Conservation (phyloP, 2,329 filamentous ascomycete genomes). For the Metarhizium robertsii region DNA sequence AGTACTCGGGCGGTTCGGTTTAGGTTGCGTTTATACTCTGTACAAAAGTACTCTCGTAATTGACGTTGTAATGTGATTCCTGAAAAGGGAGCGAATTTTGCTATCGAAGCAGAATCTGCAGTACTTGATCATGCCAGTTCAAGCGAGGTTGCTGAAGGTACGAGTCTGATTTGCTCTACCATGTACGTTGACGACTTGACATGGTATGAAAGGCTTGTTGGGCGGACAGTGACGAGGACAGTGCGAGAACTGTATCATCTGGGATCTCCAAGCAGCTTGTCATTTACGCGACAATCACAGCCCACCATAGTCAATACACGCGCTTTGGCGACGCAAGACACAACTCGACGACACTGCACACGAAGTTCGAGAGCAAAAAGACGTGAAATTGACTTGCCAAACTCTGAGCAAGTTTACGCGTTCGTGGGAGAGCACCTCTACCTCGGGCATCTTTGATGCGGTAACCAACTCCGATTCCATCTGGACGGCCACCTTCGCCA, state of each 20-base stretch:
- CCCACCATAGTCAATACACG: background rate
- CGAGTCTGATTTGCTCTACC: no score
- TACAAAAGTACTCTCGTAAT: background rate
- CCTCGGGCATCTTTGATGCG: background rate
- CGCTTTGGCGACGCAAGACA: background rate
- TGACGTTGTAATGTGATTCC: background rate
- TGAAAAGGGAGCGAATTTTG: background rate
- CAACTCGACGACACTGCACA: background rate
- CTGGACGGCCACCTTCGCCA: background rate
- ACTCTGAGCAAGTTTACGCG: background rate
- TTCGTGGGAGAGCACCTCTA: background rate
- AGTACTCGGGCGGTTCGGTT: no score
- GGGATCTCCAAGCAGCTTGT: background rate
- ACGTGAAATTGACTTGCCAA: background rate
- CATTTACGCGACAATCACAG: background rate
- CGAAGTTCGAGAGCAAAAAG: background rate
- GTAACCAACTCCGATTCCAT: background rate
- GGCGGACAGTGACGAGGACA: background rate
- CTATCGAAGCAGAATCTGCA: background rate
- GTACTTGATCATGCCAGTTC: no score
- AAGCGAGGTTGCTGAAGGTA: no score
- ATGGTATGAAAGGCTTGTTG: no score
- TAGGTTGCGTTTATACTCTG: background rate
- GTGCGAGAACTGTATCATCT: background rate
- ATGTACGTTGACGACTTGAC: no score